Evolutionary conservation across 495 filamentous ascomycete genomes (phyloP).

Genomic region (Xanthoparmelia taractica): DNA sequence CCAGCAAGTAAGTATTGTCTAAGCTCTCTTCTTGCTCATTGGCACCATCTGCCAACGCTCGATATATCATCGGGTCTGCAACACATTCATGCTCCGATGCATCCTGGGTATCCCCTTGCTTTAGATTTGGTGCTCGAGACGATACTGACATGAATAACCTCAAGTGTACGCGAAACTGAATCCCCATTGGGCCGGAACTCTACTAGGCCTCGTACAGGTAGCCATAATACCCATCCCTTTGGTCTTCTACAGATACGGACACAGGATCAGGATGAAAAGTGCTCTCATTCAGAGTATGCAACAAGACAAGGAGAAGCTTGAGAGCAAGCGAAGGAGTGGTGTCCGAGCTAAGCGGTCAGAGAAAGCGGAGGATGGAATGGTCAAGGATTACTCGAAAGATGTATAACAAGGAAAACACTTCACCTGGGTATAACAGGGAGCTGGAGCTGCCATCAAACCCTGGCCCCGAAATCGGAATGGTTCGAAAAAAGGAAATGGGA

Average conservation of each 20-base stretch:
- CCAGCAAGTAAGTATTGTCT: slow-evolving; percentile 34
- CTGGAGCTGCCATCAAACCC: neutral
- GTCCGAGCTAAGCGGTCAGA: neutral
- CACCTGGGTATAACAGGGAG: neutral
- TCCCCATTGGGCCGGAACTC: slow-evolving; percentile 70
- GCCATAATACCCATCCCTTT: slow-evolving; percentile 70
- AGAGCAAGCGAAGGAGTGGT: slow-evolving; percentile 13
- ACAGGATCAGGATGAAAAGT: slow-evolving; percentile 57
- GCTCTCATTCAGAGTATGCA: slow-evolving; percentile 60
- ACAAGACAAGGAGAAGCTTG: slow-evolving; percentile 52
- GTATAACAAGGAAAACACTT: neutral
- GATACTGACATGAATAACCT: neutral
- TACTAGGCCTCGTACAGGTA: slow-evolving; percentile 63
- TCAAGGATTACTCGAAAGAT: neutral
- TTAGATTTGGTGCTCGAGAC: neutral
- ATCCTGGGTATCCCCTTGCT: neutral
- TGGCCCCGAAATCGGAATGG: neutral
- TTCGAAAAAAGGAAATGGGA: neutral
- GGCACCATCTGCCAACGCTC: neutral
- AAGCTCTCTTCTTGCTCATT: neutral
- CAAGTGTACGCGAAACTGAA: slow-evolving; percentile 57
- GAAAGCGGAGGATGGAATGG: slow-evolving; percentile 6
- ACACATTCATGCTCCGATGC: neutral
- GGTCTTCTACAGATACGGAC: slow-evolving; percentile 68
- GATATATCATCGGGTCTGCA: neutral